These are phyloP conservation scores for Meripilus lineatus DNA, from an alignment of 1,284 basidiomycete species.

Conservation along the genomic window DNA sequence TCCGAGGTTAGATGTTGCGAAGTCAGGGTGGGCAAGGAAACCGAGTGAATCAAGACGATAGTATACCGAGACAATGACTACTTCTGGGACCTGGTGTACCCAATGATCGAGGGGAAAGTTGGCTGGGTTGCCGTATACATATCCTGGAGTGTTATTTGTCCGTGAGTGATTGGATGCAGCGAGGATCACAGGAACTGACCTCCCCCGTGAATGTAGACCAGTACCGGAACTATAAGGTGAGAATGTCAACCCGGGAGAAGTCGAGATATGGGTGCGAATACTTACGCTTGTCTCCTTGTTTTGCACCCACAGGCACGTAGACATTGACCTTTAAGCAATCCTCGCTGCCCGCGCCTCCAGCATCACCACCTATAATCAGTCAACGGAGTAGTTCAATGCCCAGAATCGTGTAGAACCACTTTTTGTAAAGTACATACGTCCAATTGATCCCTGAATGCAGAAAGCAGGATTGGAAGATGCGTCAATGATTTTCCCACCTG, in stretches of 20 bases:
- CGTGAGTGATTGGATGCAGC: conserved; percentile 8
- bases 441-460: conserved; percentile 53
- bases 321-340: conserved; percentile 43
- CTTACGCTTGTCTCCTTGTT: conserved; percentile 27
- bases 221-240: conserved; percentile 44
- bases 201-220: conserved; percentile 68
- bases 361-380: conserved; percentile 36
- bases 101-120: conserved; percentile 39
- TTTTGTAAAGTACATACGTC: conserved; percentile 28
- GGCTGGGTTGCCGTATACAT: conserved; percentile 50
- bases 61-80: conserved; percentile 40
- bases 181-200: conserved; percentile 25
- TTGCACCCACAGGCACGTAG: conserved; percentile 31
- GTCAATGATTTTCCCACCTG: conserved; percentile 37
- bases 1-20: conserved; percentile 34
- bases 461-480: conserved; percentile 48
- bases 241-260: neutral
- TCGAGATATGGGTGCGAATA: neutral
- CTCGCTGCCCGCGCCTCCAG: conserved; percentile 58
- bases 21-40: conserved; percentile 39
- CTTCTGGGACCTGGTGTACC: conserved; percentile 34
- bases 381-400: neutral
- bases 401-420: neutral
- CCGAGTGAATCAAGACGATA: conserved; percentile 41
- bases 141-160: conserved; percentile 30